A percentile compares a stretch with the other conserved stretches of the same genome.
Conservation (phyloP, 2,329 filamentous ascomycete genomes). For the Tolypocladium tropicale region DNA sequence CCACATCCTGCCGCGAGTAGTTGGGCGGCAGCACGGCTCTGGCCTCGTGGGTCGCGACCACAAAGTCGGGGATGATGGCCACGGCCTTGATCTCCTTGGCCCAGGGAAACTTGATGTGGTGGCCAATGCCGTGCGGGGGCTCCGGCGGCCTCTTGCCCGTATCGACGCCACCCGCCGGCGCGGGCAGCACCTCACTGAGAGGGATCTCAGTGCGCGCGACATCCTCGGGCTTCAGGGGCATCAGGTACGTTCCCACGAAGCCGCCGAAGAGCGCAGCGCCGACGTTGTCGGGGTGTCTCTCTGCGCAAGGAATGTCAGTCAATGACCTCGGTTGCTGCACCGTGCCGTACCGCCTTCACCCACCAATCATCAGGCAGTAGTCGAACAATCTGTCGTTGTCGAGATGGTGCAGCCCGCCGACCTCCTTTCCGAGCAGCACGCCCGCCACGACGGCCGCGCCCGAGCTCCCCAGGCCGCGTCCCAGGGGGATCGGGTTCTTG, state of each 20-base stretch:
- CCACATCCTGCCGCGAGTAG: conserved; percentile 75
- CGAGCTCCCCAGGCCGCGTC: conserved; percentile 86
- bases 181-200: conserved; percentile 82
- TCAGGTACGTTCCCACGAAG: conserved; percentile 93
- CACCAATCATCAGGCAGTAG: conserved; percentile 93
- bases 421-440: conserved; percentile 84
- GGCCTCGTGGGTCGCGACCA: conserved; percentile 88
- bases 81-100: conserved; percentile 92
- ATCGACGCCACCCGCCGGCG: conserved; percentile 82
- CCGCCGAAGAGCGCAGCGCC: conserved; percentile 92
- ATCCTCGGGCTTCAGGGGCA: conserved; percentile 82
- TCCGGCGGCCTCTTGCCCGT: conserved; percentile 78
- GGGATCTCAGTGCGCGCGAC: conserved; percentile 88
- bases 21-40: conserved; percentile 71
- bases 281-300: conserved; percentile 89
- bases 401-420: conserved; percentile 65
- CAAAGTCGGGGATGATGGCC: conserved; percentile 91
- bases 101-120: conserved; percentile 95
- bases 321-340: neutral
- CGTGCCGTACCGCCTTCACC: neutral
- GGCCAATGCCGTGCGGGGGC: conserved; percentile 86
- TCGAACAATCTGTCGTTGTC: conserved; percentile 79
- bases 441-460: conserved; percentile 93
- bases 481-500: conserved; percentile 88
- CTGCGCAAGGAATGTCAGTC: conserved; percentile 24